Base-by-base conservation (phyloP, 352 stramenopile genomes). In the Globisporangium radiosum region DNA sequence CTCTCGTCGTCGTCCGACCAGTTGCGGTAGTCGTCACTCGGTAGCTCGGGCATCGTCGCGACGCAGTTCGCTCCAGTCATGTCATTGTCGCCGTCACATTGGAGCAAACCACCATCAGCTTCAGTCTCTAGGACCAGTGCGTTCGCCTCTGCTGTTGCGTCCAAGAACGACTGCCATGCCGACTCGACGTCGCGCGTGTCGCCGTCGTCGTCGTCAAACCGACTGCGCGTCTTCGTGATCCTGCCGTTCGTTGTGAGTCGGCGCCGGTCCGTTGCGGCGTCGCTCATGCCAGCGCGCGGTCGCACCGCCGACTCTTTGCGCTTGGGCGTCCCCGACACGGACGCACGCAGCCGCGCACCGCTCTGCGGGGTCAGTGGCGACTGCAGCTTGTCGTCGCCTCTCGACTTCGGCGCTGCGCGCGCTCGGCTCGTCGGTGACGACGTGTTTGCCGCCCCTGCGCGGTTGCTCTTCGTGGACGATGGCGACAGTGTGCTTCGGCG, bases 151-250 rank as follows among this genome's bases (percentile, higher is more conserved):
- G 37, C 5, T 19, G 14, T 65, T 49, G 75, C 73, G 53, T 88
- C 77, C 43, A 90, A 63, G 49, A 90, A 88, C 13, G 68, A 66
- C 43, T 76, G 68, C 80, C 80, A 90, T 17, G 78, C 80, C 1
- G 56, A 54, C 48, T 87, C 76, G 2, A 90, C 80, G 38, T 90
- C 80, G 8, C 62, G 71, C 4, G 70, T 87, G 59, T 88, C 76
- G n/a, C 67, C 68, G 6, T 85, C 74, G 14, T 82, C 78, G 17
- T 87, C 71, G 42, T 81, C 72, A 40, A 62, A 60, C 5, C 54
- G 55, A 33, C 40, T 66, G 33, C 25, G 45, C 14, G 53, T 14
- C 10, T 47, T 62, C 58, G 17, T 53, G 11, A 53, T 48, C 6
- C 9, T 39, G 13, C 36, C 44, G 10, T 36, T 66, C 45, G 7